Evolutionary conservation across 306 rosid species (phyloP), one percentile per base, ranked within the genome.

Genomic region (Lathyrus aphaca): DNA sequence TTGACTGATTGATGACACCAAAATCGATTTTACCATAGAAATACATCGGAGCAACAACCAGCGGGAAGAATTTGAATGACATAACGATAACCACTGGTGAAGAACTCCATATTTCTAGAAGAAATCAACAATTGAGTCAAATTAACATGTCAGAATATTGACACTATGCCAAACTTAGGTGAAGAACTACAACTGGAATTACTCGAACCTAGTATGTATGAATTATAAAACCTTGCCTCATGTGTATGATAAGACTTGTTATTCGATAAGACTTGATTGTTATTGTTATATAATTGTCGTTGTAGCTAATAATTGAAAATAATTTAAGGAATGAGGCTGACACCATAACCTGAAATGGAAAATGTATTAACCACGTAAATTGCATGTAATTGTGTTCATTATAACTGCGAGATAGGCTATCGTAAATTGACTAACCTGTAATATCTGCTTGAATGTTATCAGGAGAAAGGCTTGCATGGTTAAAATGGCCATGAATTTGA

Each of bases 11-110:
- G 71, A 94, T 91, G 64, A 94, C 96, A 71, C 99, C 99, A 80
- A 94, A 88, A 84, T 94, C 99, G 64, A 94, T 94, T 83, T 94
- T 88, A 15, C 99, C 99, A 0, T 97, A 75, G 76, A 94, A 94
- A 80, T 69, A 94, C 99, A 94, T 87, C 23, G 99, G 99, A 37
- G 99, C 99, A 81, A 94, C 96, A 69, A 94, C 96, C 99, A 35
- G 86, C 97, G 8, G 99, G 99, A 77, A 94, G 74, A n/a, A n/a
- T n/a, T n/a, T n/a, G n/a, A n/a, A n/a, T n/a, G n/a, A n/a, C n/a
- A n/a, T n/a, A n/a, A n/a, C 97, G 97, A 77, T 94, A 94, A 66
- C 99, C 99, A 75, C 8, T 86, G 82, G 97, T 94, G 86, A 94
- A 90, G 78, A 91, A 91, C 13, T 94, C 99, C 4, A 94, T 86